These are phyloP conservation scores for Rhodotorula paludigena DNA, from an alignment of 768 basidiomycete species.

Conservation along the genomic window DNA sequence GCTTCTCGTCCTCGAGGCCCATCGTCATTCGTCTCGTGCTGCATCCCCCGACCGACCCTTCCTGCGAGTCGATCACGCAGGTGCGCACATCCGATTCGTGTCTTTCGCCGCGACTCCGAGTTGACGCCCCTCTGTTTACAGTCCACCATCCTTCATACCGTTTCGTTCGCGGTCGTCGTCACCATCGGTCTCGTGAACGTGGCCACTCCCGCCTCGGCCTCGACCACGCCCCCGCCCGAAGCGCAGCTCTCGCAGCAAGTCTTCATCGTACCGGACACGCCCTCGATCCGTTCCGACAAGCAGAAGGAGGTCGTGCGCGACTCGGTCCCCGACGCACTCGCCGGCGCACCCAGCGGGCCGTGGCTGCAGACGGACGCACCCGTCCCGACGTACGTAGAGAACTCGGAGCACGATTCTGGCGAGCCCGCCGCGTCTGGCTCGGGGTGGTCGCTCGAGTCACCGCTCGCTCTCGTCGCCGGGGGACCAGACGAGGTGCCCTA, in stretches of 20 bases:
- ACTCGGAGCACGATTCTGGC: conserved; percentile 15
- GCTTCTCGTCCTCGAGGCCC: conserved; percentile 71
- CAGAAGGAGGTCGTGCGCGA: conserved; percentile 27
- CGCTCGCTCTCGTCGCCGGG: neutral
- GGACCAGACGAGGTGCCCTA: neutral
- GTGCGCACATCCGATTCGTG: neutral
- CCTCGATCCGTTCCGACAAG: conserved; percentile 16
- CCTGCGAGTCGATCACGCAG: conserved; percentile 50
- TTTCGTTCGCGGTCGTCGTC: conserved; percentile 69
- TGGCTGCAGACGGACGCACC: conserved; percentile 27
- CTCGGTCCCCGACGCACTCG: neutral
- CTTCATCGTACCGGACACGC: conserved; percentile 17
- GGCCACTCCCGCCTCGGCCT: neutral
- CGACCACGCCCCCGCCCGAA: neutral
- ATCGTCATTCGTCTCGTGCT: conserved; percentile 75
- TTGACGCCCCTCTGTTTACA: conserved; percentile 66
- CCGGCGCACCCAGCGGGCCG: neutral
- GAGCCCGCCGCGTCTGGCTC: neutral
- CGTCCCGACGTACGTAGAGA: conserved; percentile 33
- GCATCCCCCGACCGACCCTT: conserved; percentile 49
- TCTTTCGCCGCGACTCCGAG: conserved; percentile 42
- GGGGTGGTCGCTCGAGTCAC: neutral
- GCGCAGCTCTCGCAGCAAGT: conserved; percentile 7
- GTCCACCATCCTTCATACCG: conserved; percentile 71
- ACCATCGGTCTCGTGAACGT: conserved; percentile 24